Percentiles rank a stretch among this genome's conserved stretches.
Evolutionary conservation across 352 stramenopile genomes (phyloP).

Genomic region (Globisporangium cederbergense): DNA sequence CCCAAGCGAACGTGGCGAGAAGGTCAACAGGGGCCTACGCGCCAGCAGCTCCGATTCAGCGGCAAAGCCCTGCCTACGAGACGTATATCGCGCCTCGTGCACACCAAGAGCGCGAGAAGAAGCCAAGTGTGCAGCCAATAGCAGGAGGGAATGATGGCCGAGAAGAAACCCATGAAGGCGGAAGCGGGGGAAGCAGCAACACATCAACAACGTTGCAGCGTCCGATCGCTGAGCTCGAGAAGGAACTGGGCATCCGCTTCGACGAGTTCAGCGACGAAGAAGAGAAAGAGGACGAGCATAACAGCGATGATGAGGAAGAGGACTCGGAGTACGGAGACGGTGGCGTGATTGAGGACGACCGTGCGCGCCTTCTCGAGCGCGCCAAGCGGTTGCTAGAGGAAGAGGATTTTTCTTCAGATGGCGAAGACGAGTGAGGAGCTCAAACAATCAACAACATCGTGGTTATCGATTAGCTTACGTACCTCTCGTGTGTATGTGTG

Average conservation of each 20-base stretch:
- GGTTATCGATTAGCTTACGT: background rate
- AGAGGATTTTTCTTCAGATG: conserved; percentile 41
- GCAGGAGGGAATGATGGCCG: conserved; percentile 2
- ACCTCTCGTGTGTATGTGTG: background rate
- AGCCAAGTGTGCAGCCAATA: background rate
- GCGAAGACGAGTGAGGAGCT: conserved; percentile 13
- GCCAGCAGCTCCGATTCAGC: conserved; percentile 1
- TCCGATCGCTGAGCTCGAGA: conserved; percentile 69
- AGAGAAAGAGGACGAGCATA: conserved; percentile 37
- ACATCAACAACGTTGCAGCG: conserved; percentile 42
- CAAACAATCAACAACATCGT: background rate
- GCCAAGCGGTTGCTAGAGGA: conserved; percentile 50
- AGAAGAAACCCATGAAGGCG: conserved; percentile 21
- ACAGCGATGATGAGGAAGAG: conserved; percentile 28
- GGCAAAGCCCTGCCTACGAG: background rate
- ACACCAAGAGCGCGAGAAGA: background rate
- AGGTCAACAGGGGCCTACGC: background rate
- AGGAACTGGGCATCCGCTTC: conserved; percentile 63
- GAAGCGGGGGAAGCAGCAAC: conserved; percentile 22
- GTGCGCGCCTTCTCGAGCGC: conserved; percentile 36
- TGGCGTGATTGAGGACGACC: conserved; percentile 45
- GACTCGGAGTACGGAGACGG: conserved; percentile 28
- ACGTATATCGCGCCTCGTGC: background rate
- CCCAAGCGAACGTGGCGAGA: background rate
- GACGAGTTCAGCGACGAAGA: conserved; percentile 60